Percentiles rank a stretch among this genome's conserved stretches.
phyloP scores from a whole-genome alignment of 2,329 filamentous ascomycete species.

The Penicillium sp. region DNA sequence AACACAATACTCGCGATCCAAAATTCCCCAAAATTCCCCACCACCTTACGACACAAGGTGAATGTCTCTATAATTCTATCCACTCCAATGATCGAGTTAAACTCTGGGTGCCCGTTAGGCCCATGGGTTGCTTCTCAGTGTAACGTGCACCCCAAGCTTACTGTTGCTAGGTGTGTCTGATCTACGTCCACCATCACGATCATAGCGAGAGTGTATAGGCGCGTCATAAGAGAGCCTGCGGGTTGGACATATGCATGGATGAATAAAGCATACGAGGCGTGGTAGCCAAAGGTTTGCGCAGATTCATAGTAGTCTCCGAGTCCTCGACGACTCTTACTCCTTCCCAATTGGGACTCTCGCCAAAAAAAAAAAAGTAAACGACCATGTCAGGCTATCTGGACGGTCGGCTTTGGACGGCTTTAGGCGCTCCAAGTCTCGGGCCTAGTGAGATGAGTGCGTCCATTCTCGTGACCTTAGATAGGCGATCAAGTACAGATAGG shows the following conservation, averaged over 20 bases:
- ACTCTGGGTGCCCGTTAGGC: conserved; percentile 46
- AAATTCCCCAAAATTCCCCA: conserved; percentile 35
- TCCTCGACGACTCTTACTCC: conserved; percentile 45
- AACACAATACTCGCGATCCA: conserved; percentile 45
- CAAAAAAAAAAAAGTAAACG: conserved; percentile 33
- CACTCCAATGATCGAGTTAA: conserved; percentile 51
- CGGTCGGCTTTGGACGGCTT: conserved; percentile 26
- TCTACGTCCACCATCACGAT: conserved; percentile 49
- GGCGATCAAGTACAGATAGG: background rate
- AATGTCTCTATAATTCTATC: conserved; percentile 50
- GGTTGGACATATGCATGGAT: conserved; percentile 39
- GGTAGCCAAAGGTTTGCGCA: conserved; percentile 45
- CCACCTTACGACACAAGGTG: conserved; percentile 40
- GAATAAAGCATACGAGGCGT: conserved; percentile 20
- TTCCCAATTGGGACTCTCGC: conserved; percentile 48
- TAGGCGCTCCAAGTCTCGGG: conserved; percentile 33
- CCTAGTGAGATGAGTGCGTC: conserved; percentile 41
- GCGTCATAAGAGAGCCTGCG: conserved; percentile 44
- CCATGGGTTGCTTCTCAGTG: conserved; percentile 35
- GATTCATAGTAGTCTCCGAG: conserved; percentile 40
- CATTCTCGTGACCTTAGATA: conserved; percentile 28
- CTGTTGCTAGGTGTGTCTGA: conserved; percentile 35
- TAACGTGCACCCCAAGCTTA: conserved; percentile 43
- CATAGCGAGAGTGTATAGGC: conserved; percentile 45
- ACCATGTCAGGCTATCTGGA: conserved; percentile 41